phyloP scores from a whole-genome alignment of 352 stramenopile species.

The Poterioochromonas sp. region DNA sequence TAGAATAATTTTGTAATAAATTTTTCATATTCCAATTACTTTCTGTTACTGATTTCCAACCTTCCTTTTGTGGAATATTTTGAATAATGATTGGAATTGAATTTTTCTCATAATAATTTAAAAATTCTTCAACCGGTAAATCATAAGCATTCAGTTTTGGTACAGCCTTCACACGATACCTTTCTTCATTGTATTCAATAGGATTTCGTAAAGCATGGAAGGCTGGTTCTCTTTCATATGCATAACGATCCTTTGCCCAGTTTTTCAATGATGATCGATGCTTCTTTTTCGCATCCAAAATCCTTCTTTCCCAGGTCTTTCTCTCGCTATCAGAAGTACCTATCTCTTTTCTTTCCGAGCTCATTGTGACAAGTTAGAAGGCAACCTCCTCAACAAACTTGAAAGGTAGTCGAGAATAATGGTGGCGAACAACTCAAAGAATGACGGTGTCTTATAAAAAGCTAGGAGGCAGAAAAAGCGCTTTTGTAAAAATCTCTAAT shows the following conservation, averaged over 20 bases:
- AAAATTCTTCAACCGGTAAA: slow-evolving; percentile 64
- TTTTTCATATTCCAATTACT: slow-evolving; percentile 54
- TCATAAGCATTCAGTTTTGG: slow-evolving; percentile 62
- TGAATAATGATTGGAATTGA: slow-evolving; percentile 65
- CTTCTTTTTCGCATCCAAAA: slow-evolving; percentile 36
- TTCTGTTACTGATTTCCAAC: slow-evolving; percentile 56
- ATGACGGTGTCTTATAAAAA: no score
- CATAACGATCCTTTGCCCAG: slow-evolving; percentile 45
- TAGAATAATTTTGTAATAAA: slow-evolving; percentile 35
- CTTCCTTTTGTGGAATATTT: slow-evolving; percentile 63
- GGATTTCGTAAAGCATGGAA: slow-evolving; percentile 39
- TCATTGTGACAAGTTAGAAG: no score
- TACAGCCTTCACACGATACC: slow-evolving; percentile 39
- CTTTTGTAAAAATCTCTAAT: no score
- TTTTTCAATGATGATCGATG: slow-evolving; percentile 43
- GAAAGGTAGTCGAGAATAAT: no score
- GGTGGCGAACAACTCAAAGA: no score
- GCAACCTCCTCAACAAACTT: no score
- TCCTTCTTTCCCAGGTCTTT: slow-evolving; percentile 11
- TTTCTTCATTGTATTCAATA: slow-evolving; percentile 16
- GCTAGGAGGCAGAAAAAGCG: no score
- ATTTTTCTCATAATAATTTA: slow-evolving; percentile 65
- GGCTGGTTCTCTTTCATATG: slow-evolving; percentile 34
- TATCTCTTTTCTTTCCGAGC: no score
- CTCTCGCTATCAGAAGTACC: no score